These are phyloP conservation scores for Paecilomyces formosus DNA, from an alignment of 2,329 filamentous ascomycete species.

Conservation along the genomic window DNA sequence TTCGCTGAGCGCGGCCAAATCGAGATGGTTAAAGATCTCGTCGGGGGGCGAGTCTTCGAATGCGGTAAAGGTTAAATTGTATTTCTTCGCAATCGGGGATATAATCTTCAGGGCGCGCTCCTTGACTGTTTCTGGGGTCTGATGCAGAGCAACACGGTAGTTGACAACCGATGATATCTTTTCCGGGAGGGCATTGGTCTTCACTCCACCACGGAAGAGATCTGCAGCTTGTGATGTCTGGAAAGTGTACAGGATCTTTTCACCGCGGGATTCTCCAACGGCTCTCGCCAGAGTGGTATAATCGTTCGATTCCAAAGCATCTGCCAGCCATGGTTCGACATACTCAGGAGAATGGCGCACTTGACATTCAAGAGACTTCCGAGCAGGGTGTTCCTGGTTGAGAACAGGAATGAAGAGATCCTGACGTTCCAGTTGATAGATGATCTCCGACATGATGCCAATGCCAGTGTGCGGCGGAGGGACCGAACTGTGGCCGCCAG, in stretches of 20 bases:
- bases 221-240: constrained; percentile 53
- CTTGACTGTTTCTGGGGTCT: constrained; percentile 41
- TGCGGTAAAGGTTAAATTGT: constrained; percentile 42
- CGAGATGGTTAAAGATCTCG: constrained; percentile 18
- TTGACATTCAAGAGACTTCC: constrained; percentile 51
- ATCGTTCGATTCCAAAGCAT: constrained; percentile 40
- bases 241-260: constrained; percentile 44
- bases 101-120: constrained; percentile 42
- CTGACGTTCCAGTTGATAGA: constrained; percentile 54
- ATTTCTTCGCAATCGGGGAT: constrained; percentile 40
- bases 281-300: constrained; percentile 33
- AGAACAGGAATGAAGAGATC: constrained; percentile 48
- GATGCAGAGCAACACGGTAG: constrained; percentile 51
- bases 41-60: constrained; percentile 29
- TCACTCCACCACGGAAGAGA: constrained; percentile 48
- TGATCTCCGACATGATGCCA: constrained; percentile 59
- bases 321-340: constrained; percentile 35
- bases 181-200: constrained; percentile 53
- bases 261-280: constrained; percentile 30
- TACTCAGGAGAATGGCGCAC: constrained; percentile 46
- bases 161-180: constrained; percentile 47
- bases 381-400: constrained; percentile 46
- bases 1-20: constrained; percentile 20
- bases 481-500: constrained; percentile 54
- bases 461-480: constrained; percentile 61